Base-by-base conservation (phyloP, 2,329 filamentous ascomycete species). In the Pseudogymnoascus sp. region DNA sequence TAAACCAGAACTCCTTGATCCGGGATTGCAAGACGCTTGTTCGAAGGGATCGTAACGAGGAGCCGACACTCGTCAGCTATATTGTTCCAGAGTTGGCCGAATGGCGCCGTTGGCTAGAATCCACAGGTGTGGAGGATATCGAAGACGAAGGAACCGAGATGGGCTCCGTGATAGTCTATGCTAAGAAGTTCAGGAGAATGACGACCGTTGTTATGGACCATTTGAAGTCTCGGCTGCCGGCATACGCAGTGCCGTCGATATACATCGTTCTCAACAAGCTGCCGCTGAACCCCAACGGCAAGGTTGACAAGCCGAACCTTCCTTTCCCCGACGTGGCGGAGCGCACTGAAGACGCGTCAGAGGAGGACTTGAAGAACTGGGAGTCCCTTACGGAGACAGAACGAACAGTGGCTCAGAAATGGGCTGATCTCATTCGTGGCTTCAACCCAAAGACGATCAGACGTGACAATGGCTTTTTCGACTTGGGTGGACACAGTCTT, bases 1-100 rank as follows among this genome's bases (percentile, higher is more conserved):
- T 97, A 55, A 89, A 85, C 61, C 82, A 86, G 48, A 84, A 90
- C 75, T 85, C 84, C 0, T 76, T 95, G 25, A 84, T 97, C 25
- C 83, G 91, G 41, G 93, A 97, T 67, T 91, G 89, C 74, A 87
- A 91, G 67, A 97, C 93, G 0, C 78, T 97, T 2, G 85, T 97
- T 3, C 84, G 91, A 73, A 85, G 91, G 75, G 88, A 96, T 75
- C 87, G 87, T 69, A 85, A 92, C 72, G 91, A 96, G 73, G 93
- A 97, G 73, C 88, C 86, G 13, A 93, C 84, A 0, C 79, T 97
- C 17, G 90, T 96, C 68, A 96, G 88, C 73, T 97, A 97, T 74
- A 84, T 96, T 64, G 92, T 97, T 2, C 91, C 92, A 8, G 89
- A 96, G 68, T 81, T 86, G 74, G 81, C 82, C 65, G 83, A 87